A percentile compares a stretch with the other conserved stretches of the same genome.
Conservation (phyloP, 202 grass and related monocot species). For the Schoenoplectus tabernaemontani region DNA sequence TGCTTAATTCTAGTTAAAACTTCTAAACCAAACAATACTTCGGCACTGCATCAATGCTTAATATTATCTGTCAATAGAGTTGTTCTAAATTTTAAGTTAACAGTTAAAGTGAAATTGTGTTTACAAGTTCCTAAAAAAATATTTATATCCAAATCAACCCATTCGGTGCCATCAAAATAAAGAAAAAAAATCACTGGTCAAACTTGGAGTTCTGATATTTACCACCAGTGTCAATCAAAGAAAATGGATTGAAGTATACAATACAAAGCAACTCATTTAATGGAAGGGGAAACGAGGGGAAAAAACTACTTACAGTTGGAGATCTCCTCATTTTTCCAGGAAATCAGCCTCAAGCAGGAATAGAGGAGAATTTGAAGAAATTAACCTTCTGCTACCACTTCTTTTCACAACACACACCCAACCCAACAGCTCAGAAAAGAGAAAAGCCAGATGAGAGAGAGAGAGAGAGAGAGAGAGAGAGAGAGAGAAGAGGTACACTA, state of each 20-base stretch:
- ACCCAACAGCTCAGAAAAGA: constrained; percentile 8
- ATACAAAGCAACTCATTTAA: neutral
- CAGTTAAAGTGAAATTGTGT: neutral
- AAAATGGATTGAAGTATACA: neutral
- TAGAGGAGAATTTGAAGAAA: too few relatives aligned
- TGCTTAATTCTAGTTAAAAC: neutral
- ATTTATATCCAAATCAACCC: neutral
- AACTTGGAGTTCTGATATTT: neutral
- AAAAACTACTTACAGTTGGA: constrained; percentile 36
- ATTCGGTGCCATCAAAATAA: neutral
- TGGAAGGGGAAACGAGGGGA: neutral
- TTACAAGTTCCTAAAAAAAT: neutral
- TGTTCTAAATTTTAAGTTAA: neutral
- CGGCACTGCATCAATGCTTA: neutral
- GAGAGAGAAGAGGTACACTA: neutral
- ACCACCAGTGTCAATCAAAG: neutral
- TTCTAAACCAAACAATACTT: neutral
- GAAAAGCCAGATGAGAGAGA: constrained; percentile 15
- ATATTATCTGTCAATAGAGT: neutral
- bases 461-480: neutral
- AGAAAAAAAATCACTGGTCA: neutral
- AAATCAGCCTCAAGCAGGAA: neutral
- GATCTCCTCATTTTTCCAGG: constrained; percentile 58
- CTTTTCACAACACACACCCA: constrained; percentile 12
- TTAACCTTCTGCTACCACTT: too few relatives aligned